These are phyloP conservation scores for Nematodospora valgi DNA, from an alignment of 805 yeast genomes.

Conservation along the genomic window DNA sequence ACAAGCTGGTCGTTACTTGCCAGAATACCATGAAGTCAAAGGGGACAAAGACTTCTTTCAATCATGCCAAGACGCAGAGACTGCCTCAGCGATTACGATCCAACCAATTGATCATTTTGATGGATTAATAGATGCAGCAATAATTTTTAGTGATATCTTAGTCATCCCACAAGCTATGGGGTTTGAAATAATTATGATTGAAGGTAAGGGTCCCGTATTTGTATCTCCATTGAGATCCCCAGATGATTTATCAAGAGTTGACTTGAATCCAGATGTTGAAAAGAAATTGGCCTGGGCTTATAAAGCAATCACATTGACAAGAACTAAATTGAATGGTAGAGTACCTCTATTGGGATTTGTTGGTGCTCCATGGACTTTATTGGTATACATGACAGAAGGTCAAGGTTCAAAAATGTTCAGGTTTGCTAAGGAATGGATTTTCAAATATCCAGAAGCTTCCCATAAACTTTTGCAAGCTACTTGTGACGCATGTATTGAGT, in stretches of 20 bases:
- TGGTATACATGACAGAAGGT: slow-evolving; percentile 97
- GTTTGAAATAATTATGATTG: slow-evolving; percentile 88
- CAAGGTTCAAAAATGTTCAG: slow-evolving; percentile 92
- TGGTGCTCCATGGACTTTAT: slow-evolving; percentile 97
- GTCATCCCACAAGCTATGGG: slow-evolving; percentile 99
- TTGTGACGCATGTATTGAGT: slow-evolving; percentile 88
- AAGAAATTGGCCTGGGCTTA: slow-evolving; percentile 91
- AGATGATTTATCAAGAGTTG: slow-evolving; percentile 58
- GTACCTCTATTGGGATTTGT: slow-evolving; percentile 94
- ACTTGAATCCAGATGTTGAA: slow-evolving; percentile 64
- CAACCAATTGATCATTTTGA: slow-evolving; percentile 91
- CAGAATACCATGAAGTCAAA: slow-evolving; percentile 89
- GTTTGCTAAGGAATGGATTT: slow-evolving; percentile 90
- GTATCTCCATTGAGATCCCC: slow-evolving; percentile 81
- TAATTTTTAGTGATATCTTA: slow-evolving; percentile 90
- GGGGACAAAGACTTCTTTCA: slow-evolving; percentile 86
- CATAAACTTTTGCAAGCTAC: slow-evolving; percentile 69
- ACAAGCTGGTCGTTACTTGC: slow-evolving; percentile 93
- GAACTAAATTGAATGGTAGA: slow-evolving; percentile 79
- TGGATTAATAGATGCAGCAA: slow-evolving; percentile 93
- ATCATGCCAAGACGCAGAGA: slow-evolving; percentile 91
- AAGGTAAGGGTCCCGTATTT: slow-evolving; percentile 92
- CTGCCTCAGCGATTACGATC: slow-evolving; percentile 89
- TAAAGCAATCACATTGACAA: slow-evolving; percentile 87
- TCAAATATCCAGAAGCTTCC: slow-evolving; percentile 68